phyloP scores from a whole-genome alignment of 2,329 filamentous ascomycete species.

The Ceratocystis lukuohia region DNA sequence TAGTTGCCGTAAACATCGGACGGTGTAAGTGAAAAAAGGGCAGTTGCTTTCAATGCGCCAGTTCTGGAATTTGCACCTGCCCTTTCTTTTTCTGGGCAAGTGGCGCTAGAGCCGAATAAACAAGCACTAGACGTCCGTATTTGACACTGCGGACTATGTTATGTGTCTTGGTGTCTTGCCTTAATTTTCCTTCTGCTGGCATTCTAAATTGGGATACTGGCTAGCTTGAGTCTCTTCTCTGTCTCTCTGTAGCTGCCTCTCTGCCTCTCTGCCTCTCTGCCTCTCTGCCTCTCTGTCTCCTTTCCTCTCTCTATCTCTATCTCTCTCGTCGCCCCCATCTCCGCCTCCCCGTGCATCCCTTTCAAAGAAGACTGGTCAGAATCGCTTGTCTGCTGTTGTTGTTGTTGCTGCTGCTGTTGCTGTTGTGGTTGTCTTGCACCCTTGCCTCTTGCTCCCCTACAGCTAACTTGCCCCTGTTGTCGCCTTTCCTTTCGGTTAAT shows the following conservation, averaged over 20 bases:
- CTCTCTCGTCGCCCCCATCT: no score
- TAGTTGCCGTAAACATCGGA: constrained; percentile 6
- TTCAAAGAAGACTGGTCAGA: neutral
- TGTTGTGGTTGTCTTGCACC: neutral
- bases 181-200: neutral
- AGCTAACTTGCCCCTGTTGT: neutral
- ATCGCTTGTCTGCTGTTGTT: neutral
- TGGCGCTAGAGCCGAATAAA: neutral
- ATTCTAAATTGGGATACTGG: neutral
- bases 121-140: neutral
- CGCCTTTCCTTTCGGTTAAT: constrained; percentile 4
- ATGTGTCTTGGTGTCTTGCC: neutral
- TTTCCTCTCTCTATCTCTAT: no score
- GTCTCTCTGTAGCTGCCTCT: neutral
- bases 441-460: neutral
- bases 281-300: no score
- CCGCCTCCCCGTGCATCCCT: no score
- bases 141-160: no score
- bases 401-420: neutral
- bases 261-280: no score
- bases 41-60: neutral
- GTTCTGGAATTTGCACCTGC: neutral
- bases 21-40: neutral
- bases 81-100: neutral
- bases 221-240: neutral